Evolutionary conservation across 352 stramenopile species (phyloP).

Genomic region (Phytophthora ohioensis): DNA sequence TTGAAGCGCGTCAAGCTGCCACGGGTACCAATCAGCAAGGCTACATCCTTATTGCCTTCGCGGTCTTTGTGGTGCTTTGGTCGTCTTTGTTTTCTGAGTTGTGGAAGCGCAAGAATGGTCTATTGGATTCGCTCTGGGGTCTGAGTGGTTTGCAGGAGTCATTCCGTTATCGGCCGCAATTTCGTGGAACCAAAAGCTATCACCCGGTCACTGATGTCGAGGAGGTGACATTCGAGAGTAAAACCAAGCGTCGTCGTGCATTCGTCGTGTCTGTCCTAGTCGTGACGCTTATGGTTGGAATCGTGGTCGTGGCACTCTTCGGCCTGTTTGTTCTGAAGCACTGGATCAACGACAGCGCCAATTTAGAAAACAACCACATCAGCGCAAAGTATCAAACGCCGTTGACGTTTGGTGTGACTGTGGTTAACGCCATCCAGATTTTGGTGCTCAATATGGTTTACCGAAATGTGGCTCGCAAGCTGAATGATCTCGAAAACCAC

Average conservation of each 20-base stretch:
- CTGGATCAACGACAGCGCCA: slow-evolving; percentile 64
- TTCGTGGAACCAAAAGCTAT: slow-evolving; percentile 78
- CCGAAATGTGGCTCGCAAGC: slow-evolving; percentile 86
- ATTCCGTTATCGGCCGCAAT: slow-evolving; percentile 86
- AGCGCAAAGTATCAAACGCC: slow-evolving; percentile 50
- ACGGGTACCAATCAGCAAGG: slow-evolving; percentile 59
- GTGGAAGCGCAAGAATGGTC: slow-evolving; percentile 90
- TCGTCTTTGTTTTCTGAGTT: slow-evolving; percentile 87
- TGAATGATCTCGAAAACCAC: slow-evolving; percentile 96
- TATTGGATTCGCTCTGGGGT: slow-evolving; percentile 89
- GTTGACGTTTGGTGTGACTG: slow-evolving; percentile 60
- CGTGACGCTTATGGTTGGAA: slow-evolving; percentile 78
- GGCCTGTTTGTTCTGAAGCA: slow-evolving; percentile 84
- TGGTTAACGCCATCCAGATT: slow-evolving; percentile 91
- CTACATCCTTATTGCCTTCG: slow-evolving; percentile 82
- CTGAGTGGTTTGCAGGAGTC: slow-evolving; percentile 77
- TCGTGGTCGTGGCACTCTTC: slow-evolving; percentile 73
- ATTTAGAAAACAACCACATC: slow-evolving; percentile 41
- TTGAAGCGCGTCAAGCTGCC: slow-evolving; percentile 54
- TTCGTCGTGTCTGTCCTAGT: slow-evolving; percentile 70
- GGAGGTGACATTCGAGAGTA: slow-evolving; percentile 78
- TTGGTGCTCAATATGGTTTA: slow-evolving; percentile 95
- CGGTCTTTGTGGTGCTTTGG: slow-evolving; percentile 89
- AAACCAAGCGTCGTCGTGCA: slow-evolving; percentile 55
- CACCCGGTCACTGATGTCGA: slow-evolving; percentile 72